Evolutionary conservation across 129 eudicot species (phyloP), one percentile per base, ranked within the genome.

Genomic region (Solidago caesia): DNA sequence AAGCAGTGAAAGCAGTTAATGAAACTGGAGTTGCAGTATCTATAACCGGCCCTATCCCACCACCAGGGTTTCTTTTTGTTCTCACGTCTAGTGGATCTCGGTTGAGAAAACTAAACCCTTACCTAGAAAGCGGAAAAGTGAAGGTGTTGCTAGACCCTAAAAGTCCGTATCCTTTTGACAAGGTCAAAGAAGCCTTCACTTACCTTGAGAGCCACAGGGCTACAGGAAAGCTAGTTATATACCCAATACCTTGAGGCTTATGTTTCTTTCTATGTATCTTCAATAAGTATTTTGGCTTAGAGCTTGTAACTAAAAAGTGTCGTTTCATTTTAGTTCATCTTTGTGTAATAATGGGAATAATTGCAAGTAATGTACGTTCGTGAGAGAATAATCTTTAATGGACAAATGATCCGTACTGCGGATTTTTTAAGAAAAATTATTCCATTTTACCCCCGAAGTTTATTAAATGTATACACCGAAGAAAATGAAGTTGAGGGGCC

Each of bases 1-100:
- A 80, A 77, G 87, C 96, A 5, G 86, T 77, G 56, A 93, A 93
- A 68, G 96, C 75, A 7, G 89, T 90, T 44, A 93, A 93, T 47
- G 98, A 90, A 88, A 87, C 85, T 5, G 97, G 98, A 6, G 84
- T 80, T 61, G 97, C 85, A 42, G 96, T 88, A 70, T 85, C 73
- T 49, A 75, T 93, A 59, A 84, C 96, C 0, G 96, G 95, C 44
- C 87, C 96, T 2, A 90, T 86, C 27, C 68, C 84, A 55, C 84
- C 92, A 0, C 96, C 98, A 10, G 96, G 96, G 67, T 90, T 93
- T 78, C 75, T 84, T 46, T 93, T 93, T 33, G 80, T 90, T 39
- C 89, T 93, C 62, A 88, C 92, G 2, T 84, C 98, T 7, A 77
- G 79, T 10, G 98, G 98, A 74, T 91, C 88, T 13, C 66, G 78